A percentile compares a stretch with the other conserved stretches of the same genome.
These are phyloP conservation scores for Boletus speciosus DNA, from an alignment of 768 basidiomycete species.

Conservation along the genomic window DNA sequence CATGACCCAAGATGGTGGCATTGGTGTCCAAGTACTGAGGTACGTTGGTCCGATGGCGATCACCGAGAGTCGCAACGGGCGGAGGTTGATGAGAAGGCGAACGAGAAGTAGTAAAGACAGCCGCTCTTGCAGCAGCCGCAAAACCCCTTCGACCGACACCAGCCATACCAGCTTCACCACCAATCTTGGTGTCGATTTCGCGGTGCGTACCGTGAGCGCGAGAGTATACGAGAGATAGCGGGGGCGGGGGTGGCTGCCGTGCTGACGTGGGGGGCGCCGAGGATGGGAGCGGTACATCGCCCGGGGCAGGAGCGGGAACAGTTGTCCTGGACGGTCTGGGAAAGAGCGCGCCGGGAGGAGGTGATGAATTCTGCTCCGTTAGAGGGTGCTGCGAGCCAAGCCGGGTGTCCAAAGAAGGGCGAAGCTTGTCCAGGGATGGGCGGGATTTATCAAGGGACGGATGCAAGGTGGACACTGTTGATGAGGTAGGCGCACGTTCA, in stretches of 20 bases:
- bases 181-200: constrained; percentile 65
- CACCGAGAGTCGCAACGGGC: not conserved
- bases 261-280: constrained; percentile 3
- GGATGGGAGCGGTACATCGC: constrained; percentile 17
- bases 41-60: constrained; percentile 31
- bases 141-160: constrained; percentile 87
- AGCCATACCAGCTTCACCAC: constrained; percentile 84
- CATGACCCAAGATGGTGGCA: constrained; percentile 27
- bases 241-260: constrained; percentile 22
- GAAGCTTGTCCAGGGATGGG: constrained; percentile 18
- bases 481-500: constrained; percentile 16
- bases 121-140: constrained; percentile 66
- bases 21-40: constrained; percentile 49
- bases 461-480: constrained; percentile 10
- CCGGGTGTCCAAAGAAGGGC: constrained; percentile 9
- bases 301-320: constrained; percentile 9
- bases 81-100: constrained; percentile 10
- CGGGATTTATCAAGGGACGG: constrained; percentile 15
- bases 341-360: not conserved
- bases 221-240: constrained; percentile 8
- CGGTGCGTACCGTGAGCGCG: constrained; percentile 12
- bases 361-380: not conserved
- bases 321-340: constrained; percentile 7
- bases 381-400: constrained; percentile 8
- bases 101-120: constrained; percentile 38